Evolutionary conservation across 441 rosid genomes (phyloP).

Genomic region (Arabidopsis hybrid): DNA sequence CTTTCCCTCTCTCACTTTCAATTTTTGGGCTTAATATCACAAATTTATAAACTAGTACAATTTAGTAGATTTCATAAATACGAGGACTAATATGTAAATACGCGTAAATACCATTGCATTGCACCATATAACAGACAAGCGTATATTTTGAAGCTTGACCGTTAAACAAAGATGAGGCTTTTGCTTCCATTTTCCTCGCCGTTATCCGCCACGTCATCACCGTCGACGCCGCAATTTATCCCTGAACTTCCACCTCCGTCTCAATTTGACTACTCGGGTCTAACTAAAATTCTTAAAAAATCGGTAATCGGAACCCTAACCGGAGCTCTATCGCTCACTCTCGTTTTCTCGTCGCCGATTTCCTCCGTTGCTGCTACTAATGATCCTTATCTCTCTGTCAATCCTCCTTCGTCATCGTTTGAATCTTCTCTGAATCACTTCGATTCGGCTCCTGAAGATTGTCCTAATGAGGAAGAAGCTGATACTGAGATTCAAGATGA

Average conservation of each 20-base stretch:
- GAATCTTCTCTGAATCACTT: slow-evolving; percentile 34
- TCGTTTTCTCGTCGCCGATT: slow-evolving; percentile 67
- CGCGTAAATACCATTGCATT: not conserved
- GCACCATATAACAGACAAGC: not conserved
- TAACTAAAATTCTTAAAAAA: slow-evolving; percentile 46
- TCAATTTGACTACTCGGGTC: not conserved
- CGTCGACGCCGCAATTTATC: slow-evolving; percentile 26
- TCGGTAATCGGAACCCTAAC: slow-evolving; percentile 50
- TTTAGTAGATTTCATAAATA: not conserved
- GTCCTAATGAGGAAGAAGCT: slow-evolving; percentile 60
- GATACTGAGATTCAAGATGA: slow-evolving; percentile 46
- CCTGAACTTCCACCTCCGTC: slow-evolving; percentile 29
- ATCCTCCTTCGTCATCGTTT: slow-evolving; percentile 42
- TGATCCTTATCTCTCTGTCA: slow-evolving; percentile 46
- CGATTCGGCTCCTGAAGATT: slow-evolving; percentile 47
- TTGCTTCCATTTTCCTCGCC: slow-evolving; percentile 52
- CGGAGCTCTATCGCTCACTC: slow-evolving; percentile 72
- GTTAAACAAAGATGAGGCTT: slow-evolving; percentile 58
- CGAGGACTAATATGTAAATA: not conserved
- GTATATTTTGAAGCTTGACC: slow-evolving; percentile 20
- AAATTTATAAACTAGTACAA: not conserved
- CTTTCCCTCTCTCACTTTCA: not conserved
- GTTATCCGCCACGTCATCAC: slow-evolving; percentile 44
- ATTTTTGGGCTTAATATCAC: not conserved
- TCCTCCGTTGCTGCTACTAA: slow-evolving; percentile 52